Percentiles rank a stretch among this genome's conserved stretches.
Evolutionary conservation across 805 yeast species (phyloP).

Genomic region (Zygotorulaspora florentina): DNA sequence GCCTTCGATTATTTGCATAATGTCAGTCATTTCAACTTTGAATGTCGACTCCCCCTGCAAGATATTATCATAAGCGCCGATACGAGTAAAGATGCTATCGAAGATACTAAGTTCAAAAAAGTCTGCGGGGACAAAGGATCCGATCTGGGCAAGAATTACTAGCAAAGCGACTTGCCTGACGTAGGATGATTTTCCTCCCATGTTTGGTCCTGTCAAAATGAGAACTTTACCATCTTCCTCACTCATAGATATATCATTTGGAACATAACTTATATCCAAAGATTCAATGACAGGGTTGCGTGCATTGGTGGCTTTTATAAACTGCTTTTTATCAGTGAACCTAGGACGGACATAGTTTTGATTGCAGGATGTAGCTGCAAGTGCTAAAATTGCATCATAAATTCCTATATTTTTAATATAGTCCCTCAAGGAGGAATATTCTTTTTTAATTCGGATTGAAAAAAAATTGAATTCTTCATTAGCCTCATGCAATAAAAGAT

Average conservation of each 20-base stretch:
- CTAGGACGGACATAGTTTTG: constrained; percentile 48
- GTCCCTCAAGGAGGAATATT: constrained; percentile 38
- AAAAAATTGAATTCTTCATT: constrained; percentile 34
- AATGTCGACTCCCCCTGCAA: constrained; percentile 77
- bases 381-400: constrained; percentile 64
- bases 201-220: constrained; percentile 61
- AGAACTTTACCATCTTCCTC: constrained; percentile 47
- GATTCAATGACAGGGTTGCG: constrained; percentile 66
- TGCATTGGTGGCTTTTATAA: constrained; percentile 50
- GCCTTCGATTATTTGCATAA: constrained; percentile 77
- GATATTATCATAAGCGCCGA: constrained; percentile 82
- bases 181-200: constrained; percentile 62
- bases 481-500: constrained; percentile 35
- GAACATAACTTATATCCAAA: constrained; percentile 48
- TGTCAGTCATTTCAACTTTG: constrained; percentile 94
- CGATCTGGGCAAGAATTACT: constrained; percentile 54
- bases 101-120: constrained; percentile 60
- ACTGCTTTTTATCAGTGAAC: constrained; percentile 42
- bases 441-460: constrained; percentile 36
- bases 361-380: constrained; percentile 55
- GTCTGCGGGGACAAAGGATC: constrained; percentile 48
- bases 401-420: constrained; percentile 47
- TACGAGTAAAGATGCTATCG: constrained; percentile 54
- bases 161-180: constrained; percentile 49
- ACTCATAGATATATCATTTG: constrained; percentile 58